These are phyloP conservation scores for Amphibolis antarctica DNA, from an alignment of 106 monocot genomes.

Conservation along the genomic window DNA sequence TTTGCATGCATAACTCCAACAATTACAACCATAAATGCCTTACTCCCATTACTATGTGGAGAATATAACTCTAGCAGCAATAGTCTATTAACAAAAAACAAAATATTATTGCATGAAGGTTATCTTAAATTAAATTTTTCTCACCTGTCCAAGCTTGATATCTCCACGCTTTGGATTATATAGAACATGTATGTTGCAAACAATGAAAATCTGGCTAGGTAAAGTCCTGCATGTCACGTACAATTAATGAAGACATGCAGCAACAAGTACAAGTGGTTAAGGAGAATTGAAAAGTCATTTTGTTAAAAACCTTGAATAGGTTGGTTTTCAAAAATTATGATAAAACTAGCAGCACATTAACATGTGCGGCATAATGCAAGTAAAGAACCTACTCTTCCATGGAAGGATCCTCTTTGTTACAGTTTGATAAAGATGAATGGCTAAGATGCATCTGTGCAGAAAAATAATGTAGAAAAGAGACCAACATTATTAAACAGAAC, in stretches of 20 bases:
- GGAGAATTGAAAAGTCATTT: too few relatives aligned
- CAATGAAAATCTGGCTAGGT: constrained; percentile 30
- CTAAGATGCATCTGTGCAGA: constrained; percentile 6
- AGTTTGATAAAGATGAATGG: neutral
- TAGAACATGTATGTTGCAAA: constrained; percentile 62
- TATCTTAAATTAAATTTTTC: neutral
- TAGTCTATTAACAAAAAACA: too few relatives aligned
- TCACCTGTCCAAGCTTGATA: constrained; percentile 71
- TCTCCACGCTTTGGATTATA: constrained; percentile 78
- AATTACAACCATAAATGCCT: too few relatives aligned
- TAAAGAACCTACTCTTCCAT: neutral
- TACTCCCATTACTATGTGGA: too few relatives aligned
- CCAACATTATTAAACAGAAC: too few relatives aligned
- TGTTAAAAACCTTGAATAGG: too few relatives aligned
- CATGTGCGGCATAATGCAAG: neutral
- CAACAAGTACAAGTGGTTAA: neutral
- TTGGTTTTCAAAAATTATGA: neutral
- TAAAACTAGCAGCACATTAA: neutral
- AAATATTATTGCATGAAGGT: neutral
- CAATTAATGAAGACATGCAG: neutral
- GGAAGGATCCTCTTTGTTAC: neutral
- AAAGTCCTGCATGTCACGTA: neutral
- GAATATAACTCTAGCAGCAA: neutral
- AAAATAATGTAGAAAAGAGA: neutral
- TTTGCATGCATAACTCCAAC: too few relatives aligned